Evolutionary conservation across 495 filamentous ascomycete genomes (phyloP).

Genomic region (Terfezia claveryi): DNA sequence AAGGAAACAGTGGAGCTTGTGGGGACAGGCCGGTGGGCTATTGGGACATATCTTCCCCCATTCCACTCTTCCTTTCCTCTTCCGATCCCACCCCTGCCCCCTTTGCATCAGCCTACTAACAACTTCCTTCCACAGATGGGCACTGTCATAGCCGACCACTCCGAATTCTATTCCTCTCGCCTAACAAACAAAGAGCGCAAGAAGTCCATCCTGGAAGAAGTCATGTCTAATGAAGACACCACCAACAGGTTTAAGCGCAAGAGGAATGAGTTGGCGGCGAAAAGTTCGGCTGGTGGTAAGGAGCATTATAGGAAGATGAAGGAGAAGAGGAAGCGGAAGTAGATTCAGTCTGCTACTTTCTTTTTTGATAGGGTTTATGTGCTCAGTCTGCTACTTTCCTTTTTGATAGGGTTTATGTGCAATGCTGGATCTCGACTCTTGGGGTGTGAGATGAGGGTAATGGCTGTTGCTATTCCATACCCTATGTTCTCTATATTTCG

Average conservation of each 20-base stretch:
- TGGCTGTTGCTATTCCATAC: too few species aligned
- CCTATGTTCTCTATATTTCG: too few species aligned
- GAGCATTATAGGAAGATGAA: conserved; percentile 45
- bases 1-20: background rate
- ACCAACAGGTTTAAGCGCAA: conserved; percentile 44
- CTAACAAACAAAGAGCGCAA: conserved; percentile 73
- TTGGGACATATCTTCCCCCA: too few species aligned
- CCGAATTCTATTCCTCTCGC: conserved; percentile 60
- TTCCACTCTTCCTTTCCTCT: too few species aligned
- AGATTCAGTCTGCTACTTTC: background rate
- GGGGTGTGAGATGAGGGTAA: too few species aligned
- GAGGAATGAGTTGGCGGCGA: conserved; percentile 43
- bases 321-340: conserved; percentile 29
- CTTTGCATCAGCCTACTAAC: background rate
- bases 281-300: conserved; percentile 51
- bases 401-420: too few species aligned
- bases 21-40: too few species aligned
- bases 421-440: too few species aligned
- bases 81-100: too few species aligned
- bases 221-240: conserved; percentile 41
- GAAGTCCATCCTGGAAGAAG: conserved; percentile 74
- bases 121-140: conserved; percentile 27
- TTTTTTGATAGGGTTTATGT: too few species aligned
- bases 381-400: too few species aligned
- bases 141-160: conserved; percentile 69